A percentile compares a stretch with the other conserved stretches of the same genome.
Conservation (phyloP, 352 stramenopile species). For the Pythium chondricola region DNA sequence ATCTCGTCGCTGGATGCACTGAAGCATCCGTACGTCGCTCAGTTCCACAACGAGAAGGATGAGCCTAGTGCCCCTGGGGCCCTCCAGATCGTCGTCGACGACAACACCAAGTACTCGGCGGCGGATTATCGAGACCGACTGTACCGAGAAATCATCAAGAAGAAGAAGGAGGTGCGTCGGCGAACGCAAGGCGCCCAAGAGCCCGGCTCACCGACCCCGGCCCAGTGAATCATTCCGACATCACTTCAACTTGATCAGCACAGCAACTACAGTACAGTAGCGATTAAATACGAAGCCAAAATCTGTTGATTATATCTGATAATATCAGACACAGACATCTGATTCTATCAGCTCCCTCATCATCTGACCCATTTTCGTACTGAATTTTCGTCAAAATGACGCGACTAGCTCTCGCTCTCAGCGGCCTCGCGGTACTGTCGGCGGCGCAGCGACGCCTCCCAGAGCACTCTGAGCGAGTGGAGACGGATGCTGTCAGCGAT, state of each 20-base stretch:
- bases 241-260: constrained; percentile 2
- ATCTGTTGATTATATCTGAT: constrained; percentile 6
- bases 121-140: constrained; percentile 91
- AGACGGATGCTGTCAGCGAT: neutral
- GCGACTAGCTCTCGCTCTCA: too few species aligned
- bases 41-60: constrained; percentile 95
- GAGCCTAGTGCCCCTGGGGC: constrained; percentile 71
- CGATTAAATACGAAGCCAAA: neutral
- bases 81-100: constrained; percentile 87
- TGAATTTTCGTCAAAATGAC: too few species aligned
- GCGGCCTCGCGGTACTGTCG: neutral
- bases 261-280: neutral
- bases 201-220: constrained; percentile 15
- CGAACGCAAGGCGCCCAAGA: constrained; percentile 27
- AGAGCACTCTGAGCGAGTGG: neutral
- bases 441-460: constrained; percentile 6
- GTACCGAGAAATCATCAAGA: constrained; percentile 92
- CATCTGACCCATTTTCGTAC: constrained; percentile 10
- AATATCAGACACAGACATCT: constrained; percentile 1
- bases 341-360: constrained; percentile 8
- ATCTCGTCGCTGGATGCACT: constrained; percentile 84
- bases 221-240: constrained; percentile 6
- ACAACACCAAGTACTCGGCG: constrained; percentile 93
- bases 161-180: constrained; percentile 88
- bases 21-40: constrained; percentile 90